phyloP scores from a whole-genome alignment of 2,329 filamentous ascomycete species.

The Alternaria atra region DNA sequence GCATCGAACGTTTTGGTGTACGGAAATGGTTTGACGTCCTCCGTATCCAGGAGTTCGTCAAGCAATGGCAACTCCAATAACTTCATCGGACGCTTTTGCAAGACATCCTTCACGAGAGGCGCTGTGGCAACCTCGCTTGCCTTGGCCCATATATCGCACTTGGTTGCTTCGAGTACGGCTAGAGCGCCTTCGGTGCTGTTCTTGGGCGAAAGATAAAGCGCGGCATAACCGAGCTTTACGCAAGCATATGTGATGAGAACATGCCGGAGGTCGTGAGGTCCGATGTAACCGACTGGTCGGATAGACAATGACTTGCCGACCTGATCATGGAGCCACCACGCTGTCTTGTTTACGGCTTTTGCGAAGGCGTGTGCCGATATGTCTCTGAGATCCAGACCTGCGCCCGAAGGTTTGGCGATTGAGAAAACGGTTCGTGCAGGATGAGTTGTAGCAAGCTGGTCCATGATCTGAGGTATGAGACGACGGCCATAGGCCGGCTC shows the following conservation, averaged over 20 bases:
- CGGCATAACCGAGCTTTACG: conserved; percentile 52
- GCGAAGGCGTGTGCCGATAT: conserved; percentile 40
- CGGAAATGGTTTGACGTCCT: conserved; percentile 16
- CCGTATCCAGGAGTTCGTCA: conserved; percentile 22
- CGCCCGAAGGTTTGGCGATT: conserved; percentile 14
- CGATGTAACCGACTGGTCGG: conserved; percentile 37
- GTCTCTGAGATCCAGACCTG: conserved; percentile 19
- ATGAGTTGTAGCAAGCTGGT: conserved; percentile 24
- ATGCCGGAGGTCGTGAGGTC: conserved; percentile 51
- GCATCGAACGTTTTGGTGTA: conserved; percentile 32
- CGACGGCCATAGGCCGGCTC: conserved; percentile 20
- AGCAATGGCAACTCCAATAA: conserved; percentile 25
- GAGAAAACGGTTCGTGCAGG: conserved; percentile 34
- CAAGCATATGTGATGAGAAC: conserved; percentile 49
- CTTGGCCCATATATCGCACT: conserved; percentile 30
- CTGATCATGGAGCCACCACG: conserved; percentile 36
- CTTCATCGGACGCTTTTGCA: conserved; percentile 19
- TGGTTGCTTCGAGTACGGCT: conserved; percentile 28
- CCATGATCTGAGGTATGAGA: conserved; percentile 37
- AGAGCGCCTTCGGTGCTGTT: conserved; percentile 32
- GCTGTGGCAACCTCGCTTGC: conserved; percentile 7
- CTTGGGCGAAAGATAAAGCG: conserved; percentile 32
- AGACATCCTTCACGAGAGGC: conserved; percentile 21
- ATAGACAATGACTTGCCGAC: conserved; percentile 32
- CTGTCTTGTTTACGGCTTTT: conserved; percentile 48